These are phyloP conservation scores for Monilinia fructicola DNA, from an alignment of 2,329 filamentous ascomycete genomes.

Conservation along the genomic window DNA sequence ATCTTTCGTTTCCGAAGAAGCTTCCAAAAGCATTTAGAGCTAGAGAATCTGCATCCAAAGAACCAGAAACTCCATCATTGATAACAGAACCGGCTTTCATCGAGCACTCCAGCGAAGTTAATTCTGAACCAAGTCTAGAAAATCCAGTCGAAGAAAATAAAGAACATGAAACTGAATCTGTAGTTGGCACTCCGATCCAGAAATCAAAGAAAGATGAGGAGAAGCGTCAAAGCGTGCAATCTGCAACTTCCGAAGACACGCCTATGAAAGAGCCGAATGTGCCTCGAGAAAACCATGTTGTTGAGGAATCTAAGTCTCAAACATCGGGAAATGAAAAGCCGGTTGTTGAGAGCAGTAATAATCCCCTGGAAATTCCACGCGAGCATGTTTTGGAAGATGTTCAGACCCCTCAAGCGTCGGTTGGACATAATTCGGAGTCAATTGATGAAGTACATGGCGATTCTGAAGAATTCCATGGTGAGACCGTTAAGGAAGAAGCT, in stretches of 20 bases:
- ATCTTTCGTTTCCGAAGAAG: slow-evolving; percentile 14
- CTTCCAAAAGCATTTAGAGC: slow-evolving; percentile 10
- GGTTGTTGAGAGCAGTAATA: neutral
- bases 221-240: slow-evolving; percentile 24
- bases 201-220: slow-evolving; percentile 36
- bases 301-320: neutral
- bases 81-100: neutral
- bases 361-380: neutral
- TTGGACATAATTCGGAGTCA: neutral
- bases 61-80: slow-evolving; percentile 4
- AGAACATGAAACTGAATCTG: no score
- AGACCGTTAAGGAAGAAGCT: neutral
- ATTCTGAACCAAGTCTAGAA: neutral
- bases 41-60: neutral
- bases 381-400: neutral
- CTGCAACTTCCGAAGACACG: neutral
- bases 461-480: neutral
- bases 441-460: neutral
- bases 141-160: neutral
- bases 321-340: neutral
- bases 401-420: neutral
- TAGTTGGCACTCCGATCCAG: neutral
- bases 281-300: neutral
- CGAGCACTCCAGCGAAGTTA: neutral
- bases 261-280: neutral